Conservation (phyloP, 805 yeast genomes). For the Cyberlindnera suaveolens region DNA sequence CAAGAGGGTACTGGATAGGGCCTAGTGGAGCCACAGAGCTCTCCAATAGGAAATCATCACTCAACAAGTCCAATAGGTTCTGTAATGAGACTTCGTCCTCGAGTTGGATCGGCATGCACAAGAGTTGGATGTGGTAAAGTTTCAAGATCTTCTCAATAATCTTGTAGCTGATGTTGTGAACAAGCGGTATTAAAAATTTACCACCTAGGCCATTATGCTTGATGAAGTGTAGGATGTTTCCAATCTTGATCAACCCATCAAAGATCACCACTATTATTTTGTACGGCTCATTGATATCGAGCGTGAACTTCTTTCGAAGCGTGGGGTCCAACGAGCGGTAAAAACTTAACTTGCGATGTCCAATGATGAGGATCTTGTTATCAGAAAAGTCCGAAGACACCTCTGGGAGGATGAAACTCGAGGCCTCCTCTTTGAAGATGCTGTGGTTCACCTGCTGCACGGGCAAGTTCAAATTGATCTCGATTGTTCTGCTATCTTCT, state of each 20-base stretch:
- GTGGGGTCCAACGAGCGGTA: slow-evolving; percentile 13
- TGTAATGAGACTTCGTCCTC: slow-evolving; percentile 15
- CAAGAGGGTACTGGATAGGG: too few relatives aligned
- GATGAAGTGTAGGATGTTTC: slow-evolving; percentile 23
- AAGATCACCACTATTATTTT: slow-evolving; percentile 19
- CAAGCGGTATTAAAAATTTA: slow-evolving; percentile 21
- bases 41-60: slow-evolving; percentile 13
- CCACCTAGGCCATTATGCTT: slow-evolving; percentile 8
- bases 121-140: slow-evolving; percentile 11
- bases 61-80: slow-evolving; percentile 16
- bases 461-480: slow-evolving; percentile 17
- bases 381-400: slow-evolving; percentile 1
- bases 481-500: slow-evolving; percentile 22
- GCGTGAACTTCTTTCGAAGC: slow-evolving; percentile 16
- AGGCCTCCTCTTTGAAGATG: slow-evolving; percentile 2
- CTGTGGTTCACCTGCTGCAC: slow-evolving; percentile 1
- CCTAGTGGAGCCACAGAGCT: slow-evolving; percentile 1
- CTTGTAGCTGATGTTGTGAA: slow-evolving; percentile 17
- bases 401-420: slow-evolving; percentile 19
- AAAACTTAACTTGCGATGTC: slow-evolving; percentile 18
- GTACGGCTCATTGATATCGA: slow-evolving; percentile 13
- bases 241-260: slow-evolving; percentile 25
- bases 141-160: slow-evolving; percentile 17
- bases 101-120: slow-evolving; percentile 22
- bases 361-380: slow-evolving; percentile 21